Conservation (phyloP, 2,329 filamentous ascomycete species). For the Trichoderma polysporum region DNA sequence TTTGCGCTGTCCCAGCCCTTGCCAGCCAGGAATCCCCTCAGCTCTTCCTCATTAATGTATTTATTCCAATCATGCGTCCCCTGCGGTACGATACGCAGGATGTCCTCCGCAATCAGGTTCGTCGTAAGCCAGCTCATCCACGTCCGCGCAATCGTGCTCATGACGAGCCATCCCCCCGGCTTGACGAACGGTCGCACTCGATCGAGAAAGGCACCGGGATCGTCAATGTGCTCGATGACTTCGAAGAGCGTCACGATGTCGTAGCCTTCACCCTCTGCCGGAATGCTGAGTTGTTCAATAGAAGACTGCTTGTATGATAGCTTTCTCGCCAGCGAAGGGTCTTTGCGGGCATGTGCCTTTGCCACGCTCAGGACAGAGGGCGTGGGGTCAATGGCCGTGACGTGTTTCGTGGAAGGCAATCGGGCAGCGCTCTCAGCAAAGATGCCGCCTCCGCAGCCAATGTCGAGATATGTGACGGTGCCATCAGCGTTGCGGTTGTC, state of each 20-base stretch:
- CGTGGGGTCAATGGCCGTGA: conserved; percentile 78
- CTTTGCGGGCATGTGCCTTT: conserved; percentile 68
- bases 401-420: conserved; percentile 58
- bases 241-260: conserved; percentile 90
- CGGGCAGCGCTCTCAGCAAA: conserved; percentile 86
- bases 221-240: conserved; percentile 88
- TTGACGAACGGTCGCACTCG: conserved; percentile 72
- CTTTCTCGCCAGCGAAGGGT: conserved; percentile 64
- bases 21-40: conserved; percentile 56
- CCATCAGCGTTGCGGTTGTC: conserved; percentile 30
- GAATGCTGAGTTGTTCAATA: conserved; percentile 66
- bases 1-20: conserved; percentile 59
- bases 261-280: conserved; percentile 48
- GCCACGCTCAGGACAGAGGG: conserved; percentile 73
- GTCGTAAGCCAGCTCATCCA: conserved; percentile 90
- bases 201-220: conserved; percentile 71
- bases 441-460: conserved; percentile 95
- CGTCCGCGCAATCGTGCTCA: conserved; percentile 89
- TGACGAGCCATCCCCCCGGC: conserved; percentile 89
- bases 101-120: conserved; percentile 85
- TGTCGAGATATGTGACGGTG: conserved; percentile 72
- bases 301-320: conserved; percentile 74
- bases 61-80: conserved; percentile 97
- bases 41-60: conserved; percentile 85
- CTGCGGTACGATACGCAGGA: conserved; percentile 81